Percentiles rank a stretch among this genome's conserved stretches.
These are phyloP conservation scores for Phaeosphaeria sp. DNA, from an alignment of 2,329 filamentous ascomycete genomes.

Conservation along the genomic window DNA sequence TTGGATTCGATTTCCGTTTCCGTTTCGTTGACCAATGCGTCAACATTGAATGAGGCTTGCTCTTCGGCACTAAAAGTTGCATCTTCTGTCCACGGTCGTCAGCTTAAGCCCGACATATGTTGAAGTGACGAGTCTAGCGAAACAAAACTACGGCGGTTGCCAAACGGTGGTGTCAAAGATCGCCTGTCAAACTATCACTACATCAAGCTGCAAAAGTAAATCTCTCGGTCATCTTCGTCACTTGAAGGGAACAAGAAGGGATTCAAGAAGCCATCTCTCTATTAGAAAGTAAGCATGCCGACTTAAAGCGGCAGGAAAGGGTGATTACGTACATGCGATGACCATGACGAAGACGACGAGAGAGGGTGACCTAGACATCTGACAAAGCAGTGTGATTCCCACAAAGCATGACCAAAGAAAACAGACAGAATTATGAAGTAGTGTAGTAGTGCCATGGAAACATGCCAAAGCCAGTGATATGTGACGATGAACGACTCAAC, in stretches of 20 bases:
- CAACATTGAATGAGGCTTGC: conserved; percentile 68
- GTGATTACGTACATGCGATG: conserved; percentile 53
- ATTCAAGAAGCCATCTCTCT: conserved; percentile 48
- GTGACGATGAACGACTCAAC: conserved; percentile 36
- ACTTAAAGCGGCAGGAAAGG: conserved; percentile 48
- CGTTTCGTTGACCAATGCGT: conserved; percentile 70
- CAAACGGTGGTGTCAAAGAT: conserved; percentile 16
- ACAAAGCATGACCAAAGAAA: conserved; percentile 36
- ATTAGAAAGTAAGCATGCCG: conserved; percentile 52
- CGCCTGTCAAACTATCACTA: conserved; percentile 34
- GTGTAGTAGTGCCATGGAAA: conserved; percentile 43
- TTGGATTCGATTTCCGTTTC: conserved; percentile 34
- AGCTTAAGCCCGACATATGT: conserved; percentile 39
- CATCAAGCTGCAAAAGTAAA: conserved; percentile 32
- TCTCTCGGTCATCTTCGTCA: conserved; percentile 51
- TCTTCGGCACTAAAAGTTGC: conserved; percentile 64
- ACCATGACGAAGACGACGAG: conserved; percentile 55
- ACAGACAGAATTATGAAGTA: conserved; percentile 31
- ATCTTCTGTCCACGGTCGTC: conserved; percentile 63
- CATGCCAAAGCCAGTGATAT: conserved; percentile 38
- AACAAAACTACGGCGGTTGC: conserved; percentile 26
- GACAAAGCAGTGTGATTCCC: conserved; percentile 42
- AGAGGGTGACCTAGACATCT: conserved; percentile 46
- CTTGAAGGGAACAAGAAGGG: conserved; percentile 38
- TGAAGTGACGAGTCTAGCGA: conserved; percentile 4